Conservation (phyloP, 495 filamentous ascomycete species). For the Daldinia decipiens region DNA sequence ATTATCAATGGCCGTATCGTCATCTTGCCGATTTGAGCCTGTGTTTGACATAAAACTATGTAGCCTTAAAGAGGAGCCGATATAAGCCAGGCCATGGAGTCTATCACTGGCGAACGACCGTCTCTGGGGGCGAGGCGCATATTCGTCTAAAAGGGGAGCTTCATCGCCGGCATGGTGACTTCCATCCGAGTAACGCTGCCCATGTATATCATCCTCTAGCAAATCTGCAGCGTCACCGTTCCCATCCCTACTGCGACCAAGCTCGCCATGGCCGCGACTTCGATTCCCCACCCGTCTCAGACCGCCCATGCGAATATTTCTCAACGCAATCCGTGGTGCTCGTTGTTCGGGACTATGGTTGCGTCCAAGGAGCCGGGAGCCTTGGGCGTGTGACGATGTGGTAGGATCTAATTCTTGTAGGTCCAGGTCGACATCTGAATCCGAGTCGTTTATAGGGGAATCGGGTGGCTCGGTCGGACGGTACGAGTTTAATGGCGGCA, state of each 20-base stretch:
- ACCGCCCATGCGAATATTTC: slow-evolving; percentile 73
- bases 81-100: slow-evolving; percentile 47
- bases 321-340: slow-evolving; percentile 72
- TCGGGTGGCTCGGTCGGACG: slow-evolving; percentile 62
- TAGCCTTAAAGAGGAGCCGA: slow-evolving; percentile 58
- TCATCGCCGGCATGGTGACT: slow-evolving; percentile 68
- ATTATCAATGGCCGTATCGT: slow-evolving; percentile 51
- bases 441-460: slow-evolving; percentile 63
- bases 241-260: slow-evolving; percentile 64
- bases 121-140: slow-evolving; percentile 44
- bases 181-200: slow-evolving; percentile 63
- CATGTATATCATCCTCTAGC: slow-evolving; percentile 61
- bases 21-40: slow-evolving; percentile 45
- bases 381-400: slow-evolving; percentile 49
- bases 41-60: slow-evolving; percentile 63
- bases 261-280: slow-evolving; percentile 66
- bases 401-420: slow-evolving; percentile 76
- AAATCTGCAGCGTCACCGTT: slow-evolving; percentile 67
- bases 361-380: slow-evolving; percentile 54
- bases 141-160: slow-evolving; percentile 67
- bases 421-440: slow-evolving; percentile 78
- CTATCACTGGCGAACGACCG: slow-evolving; percentile 51
- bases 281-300: slow-evolving; percentile 60
- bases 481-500: slow-evolving; percentile 63
- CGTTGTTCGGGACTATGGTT: slow-evolving; percentile 56